Conservation (phyloP, 176 grass and related monocot genomes). For the Melocanna baccifera region DNA sequence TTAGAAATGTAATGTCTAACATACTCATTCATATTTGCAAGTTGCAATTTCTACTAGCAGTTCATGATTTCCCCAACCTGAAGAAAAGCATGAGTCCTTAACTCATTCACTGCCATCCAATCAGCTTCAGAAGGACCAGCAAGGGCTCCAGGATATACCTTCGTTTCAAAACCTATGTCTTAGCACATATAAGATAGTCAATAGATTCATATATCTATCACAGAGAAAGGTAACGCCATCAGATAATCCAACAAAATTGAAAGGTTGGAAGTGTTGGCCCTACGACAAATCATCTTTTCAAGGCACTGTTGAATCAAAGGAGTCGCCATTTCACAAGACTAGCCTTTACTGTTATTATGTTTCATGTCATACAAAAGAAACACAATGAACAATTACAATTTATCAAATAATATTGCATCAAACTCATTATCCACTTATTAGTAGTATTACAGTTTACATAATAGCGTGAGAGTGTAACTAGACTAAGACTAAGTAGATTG, state of each 20-base stretch:
- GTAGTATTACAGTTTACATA: not conserved
- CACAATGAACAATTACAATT: constrained; percentile 16
- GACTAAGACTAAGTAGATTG: constrained; percentile 3
- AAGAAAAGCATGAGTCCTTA: constrained; percentile 70
- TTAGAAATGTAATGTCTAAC: constrained; percentile 15
- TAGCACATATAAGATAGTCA: constrained; percentile 48
- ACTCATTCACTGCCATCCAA: constrained; percentile 93
- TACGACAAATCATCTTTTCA: constrained; percentile 18
- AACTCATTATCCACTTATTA: not conserved
- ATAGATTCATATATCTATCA: constrained; percentile 34
- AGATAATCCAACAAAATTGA: constrained; percentile 15
- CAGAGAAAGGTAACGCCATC: constrained; percentile 6
- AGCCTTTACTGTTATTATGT: not conserved
- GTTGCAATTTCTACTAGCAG: not conserved
- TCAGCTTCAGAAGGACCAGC: constrained; percentile 77
- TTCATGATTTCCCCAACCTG: constrained; percentile 56
- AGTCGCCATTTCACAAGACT: not conserved
- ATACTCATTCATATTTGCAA: not conserved
- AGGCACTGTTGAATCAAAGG: not conserved
- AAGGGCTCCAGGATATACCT: constrained; percentile 84
- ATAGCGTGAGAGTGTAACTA: not conserved
- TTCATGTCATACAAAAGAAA: constrained; percentile 4
- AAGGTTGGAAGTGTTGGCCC: constrained; percentile 1
- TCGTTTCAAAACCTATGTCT: constrained; percentile 51
- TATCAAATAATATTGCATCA: not conserved